Conservation (phyloP, 1,139 yeast genomes). For the Pichia sp. region DNA sequence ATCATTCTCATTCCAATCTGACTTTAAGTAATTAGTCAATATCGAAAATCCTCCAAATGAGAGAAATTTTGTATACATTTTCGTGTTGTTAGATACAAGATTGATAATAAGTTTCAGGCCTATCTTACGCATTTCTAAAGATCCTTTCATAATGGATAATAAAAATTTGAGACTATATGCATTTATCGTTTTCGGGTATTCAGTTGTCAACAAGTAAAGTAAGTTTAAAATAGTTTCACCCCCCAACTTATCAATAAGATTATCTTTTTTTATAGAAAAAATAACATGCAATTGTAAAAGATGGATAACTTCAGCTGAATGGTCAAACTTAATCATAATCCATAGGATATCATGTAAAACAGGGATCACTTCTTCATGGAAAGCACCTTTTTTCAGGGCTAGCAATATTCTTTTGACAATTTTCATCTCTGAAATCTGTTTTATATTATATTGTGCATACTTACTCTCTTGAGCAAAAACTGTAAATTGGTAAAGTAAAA, state of each 20-base stretch:
- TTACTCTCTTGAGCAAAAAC: constrained; percentile 48
- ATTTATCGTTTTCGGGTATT: constrained; percentile 5
- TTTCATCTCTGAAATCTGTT: constrained; percentile 48
- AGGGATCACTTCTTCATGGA: constrained; percentile 32
- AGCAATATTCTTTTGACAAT: constrained; percentile 48
- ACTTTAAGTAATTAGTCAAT: constrained; percentile 39
- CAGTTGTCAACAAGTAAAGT: constrained; percentile 3
- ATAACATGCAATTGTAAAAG: constrained; percentile 38
- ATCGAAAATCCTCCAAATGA: constrained; percentile 51
- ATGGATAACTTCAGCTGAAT: constrained; percentile 36
- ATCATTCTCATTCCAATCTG: constrained; percentile 41
- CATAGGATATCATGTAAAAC: constrained; percentile 34
- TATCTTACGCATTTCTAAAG: constrained; percentile 38
- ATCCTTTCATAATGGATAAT: constrained; percentile 43
- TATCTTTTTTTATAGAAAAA: constrained; percentile 25
- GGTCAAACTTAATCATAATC: constrained; percentile 34
- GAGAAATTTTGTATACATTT: constrained; percentile 35
- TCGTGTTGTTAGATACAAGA: constrained; percentile 42
- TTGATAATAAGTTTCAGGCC: constrained; percentile 47
- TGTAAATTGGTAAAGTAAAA: constrained; percentile 50
- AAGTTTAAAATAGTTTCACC: constrained; percentile 9
- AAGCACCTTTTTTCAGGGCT: constrained; percentile 40
- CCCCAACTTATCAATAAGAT: not conserved
- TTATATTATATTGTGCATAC: constrained; percentile 42
- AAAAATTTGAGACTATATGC: constrained; percentile 43